Evolutionary conservation across 1,284 basidiomycete genomes (phyloP), one percentile per base, ranked within the genome.

Genomic region (Anthracocystis setariae): DNA sequence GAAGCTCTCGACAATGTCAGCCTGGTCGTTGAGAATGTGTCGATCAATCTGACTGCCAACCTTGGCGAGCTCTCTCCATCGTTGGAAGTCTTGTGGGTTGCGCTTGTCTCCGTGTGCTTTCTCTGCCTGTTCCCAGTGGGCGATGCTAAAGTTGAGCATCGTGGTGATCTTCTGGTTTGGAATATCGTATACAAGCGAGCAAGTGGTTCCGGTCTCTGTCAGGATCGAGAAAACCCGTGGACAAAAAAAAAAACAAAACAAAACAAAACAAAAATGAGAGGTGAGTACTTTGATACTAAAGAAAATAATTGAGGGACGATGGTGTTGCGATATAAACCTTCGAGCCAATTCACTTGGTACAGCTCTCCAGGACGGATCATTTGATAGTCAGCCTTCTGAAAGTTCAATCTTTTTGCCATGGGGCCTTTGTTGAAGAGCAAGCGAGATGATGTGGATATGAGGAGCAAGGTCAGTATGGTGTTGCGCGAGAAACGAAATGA

Each of bases 191-290:
- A 74, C 73, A 23, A 84, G 67, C 13, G 79, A 78, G 37, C 79
- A 79, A n/a, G 65, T 71, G 12, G 83, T 83, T 17, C 76, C 80
- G 5, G 83, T 83, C 48, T 83, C 83, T n/a, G n/a, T n/a, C n/a
- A n/a, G n/a, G n/a, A n/a, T n/a, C n/a, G n/a, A n/a, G n/a, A n/a
- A n/a, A n/a, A n/a, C n/a, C n/a, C n/a, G n/a, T n/a, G n/a, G n/a
- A n/a, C n/a, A n/a, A n/a, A n/a, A n/a, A n/a, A n/a, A n/a, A n/a
- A n/a, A n/a, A n/a, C n/a, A n/a, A n/a, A n/a, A n/a, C n/a, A n/a
- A n/a, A n/a, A n/a, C n/a, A n/a, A n/a, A n/a, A n/a, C n/a, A n/a
- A n/a, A n/a, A n/a, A n/a, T n/a, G n/a, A n/a, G n/a, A n/a, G n/a
- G n/a, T n/a, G n/a, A n/a, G n/a, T n/a, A n/a, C n/a, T n/a, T n/a